Evolutionary conservation across 768 basidiomycete species (phyloP), one percentile per base, ranked within the genome.

Genomic region (Butyriboletus loyo): DNA sequence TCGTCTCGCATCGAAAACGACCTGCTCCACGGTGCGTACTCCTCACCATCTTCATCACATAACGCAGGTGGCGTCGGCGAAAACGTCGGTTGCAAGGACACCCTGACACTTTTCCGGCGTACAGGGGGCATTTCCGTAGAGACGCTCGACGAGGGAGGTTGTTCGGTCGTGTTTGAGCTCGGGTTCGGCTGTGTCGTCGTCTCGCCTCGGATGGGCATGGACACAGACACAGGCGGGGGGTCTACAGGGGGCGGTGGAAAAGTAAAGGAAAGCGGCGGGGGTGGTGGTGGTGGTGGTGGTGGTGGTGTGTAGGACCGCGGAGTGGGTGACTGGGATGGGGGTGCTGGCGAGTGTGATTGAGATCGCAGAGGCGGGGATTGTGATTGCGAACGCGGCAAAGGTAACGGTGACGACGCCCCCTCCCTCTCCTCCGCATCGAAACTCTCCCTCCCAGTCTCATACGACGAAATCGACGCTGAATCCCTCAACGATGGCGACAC

Each of bases 51-150:
- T 7, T 81, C 79, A 50, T 86, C 77, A 24, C 80, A 79, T 41
- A 79, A 65, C 34, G 83, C 84, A 35, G 86, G 86, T 8, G 89
- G 87, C 1, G 88, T 79, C 0, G 83, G 71, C 7, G 86, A 86
- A 65, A 86, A 89, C 31, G 86, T 88, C 10, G 90, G 90, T 39
- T 84, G 78, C 34, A 91, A 67, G 27, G 86, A 88, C 46, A 92
- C 84, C 7, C 90, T 75, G 31, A 92, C 90, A 61, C 87, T 89
- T 70, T 92, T 92, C 32, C 77, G 64, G 11, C 80, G 67, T 2
- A 8, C 48, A 0, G 71, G 48, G 0, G 44, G 59, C 9, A 53
- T 56, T 36, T 55, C 61, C 0, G 58, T 59, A 31, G 63, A 61
- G 3, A 22, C 41, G 24, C 24, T 52, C 25, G 66, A 63, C 19